These are phyloP conservation scores for Bothriochloa decipiens DNA, from an alignment of 176 grass and related monocot genomes.

Conservation along the genomic window DNA sequence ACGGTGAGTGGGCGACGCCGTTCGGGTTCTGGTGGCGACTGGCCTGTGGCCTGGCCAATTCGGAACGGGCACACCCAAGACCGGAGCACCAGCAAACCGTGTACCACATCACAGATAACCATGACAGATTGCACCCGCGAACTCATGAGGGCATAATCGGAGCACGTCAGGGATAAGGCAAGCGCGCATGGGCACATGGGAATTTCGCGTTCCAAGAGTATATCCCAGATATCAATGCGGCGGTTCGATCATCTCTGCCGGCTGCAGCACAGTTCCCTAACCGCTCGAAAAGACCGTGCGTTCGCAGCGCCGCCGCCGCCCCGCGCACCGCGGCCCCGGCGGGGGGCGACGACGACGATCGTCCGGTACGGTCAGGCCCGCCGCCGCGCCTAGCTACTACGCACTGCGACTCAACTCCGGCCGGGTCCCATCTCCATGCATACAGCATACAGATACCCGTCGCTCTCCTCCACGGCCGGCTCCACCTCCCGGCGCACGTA, in stretches of 20 bases:
- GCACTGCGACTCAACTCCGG: neutral
- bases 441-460: neutral
- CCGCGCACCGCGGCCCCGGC: neutral
- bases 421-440: neutral
- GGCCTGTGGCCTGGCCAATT: no score
- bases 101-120: no score
- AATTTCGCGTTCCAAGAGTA: neutral
- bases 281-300: conserved; percentile 12
- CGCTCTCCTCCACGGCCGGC: neutral
- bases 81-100: no score
- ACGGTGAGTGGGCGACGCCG: no score
- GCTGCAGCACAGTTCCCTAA: neutral
- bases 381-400: neutral
- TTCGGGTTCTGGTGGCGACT: no score
- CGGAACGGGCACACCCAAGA: no score
- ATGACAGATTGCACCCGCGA: no score
- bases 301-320: neutral
- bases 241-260: neutral
- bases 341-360: neutral
- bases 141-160: no score
- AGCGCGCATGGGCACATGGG: neutral
- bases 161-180: neutral
- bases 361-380: no score
- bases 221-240: neutral
- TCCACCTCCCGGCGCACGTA: neutral